Conservation (phyloP, 2,329 filamentous ascomycete genomes). For the Xylaria sp. region DNA sequence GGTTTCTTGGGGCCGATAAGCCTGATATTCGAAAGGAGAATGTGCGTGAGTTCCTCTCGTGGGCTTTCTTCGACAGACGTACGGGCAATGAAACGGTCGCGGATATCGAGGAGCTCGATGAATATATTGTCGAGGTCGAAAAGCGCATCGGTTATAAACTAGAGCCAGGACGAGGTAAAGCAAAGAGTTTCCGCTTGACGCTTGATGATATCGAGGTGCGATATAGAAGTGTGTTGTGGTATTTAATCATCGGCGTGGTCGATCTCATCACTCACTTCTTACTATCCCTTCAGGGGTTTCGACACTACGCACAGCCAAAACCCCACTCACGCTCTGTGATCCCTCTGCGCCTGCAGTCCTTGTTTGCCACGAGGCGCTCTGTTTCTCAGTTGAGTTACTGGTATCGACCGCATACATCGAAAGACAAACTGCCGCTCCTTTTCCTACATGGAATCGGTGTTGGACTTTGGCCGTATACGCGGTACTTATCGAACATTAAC, state of each 20-base stretch:
- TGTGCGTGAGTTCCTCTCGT: constrained; percentile 72
- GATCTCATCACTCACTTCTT: constrained; percentile 62
- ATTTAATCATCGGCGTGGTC: constrained; percentile 65
- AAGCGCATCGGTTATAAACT: constrained; percentile 62
- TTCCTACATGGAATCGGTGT: constrained; percentile 79
- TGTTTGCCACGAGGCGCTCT: constrained; percentile 60
- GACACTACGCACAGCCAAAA: constrained; percentile 60
- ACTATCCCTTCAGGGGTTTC: constrained; percentile 62
- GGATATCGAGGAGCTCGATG: constrained; percentile 56
- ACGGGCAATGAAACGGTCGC: constrained; percentile 47
- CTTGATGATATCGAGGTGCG: constrained; percentile 71
- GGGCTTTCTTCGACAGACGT: constrained; percentile 71
- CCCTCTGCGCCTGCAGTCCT: constrained; percentile 65
- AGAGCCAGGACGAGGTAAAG: constrained; percentile 64
- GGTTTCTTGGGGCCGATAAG: constrained; percentile 72
- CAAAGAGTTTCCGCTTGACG: constrained; percentile 70
- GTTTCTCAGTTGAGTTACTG: constrained; percentile 70
- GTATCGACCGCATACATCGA: constrained; percentile 71
- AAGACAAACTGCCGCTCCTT: constrained; percentile 66
- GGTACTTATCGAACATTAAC: constrained; percentile 66
- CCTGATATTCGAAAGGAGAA: constrained; percentile 74
- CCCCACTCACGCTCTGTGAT: constrained; percentile 60
- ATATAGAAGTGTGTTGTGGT: constrained; percentile 74
- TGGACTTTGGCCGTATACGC: constrained; percentile 71
- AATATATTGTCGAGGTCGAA: constrained; percentile 65